Evolutionary conservation across 2,329 filamentous ascomycete species (phyloP).

Genomic region (Didymella segeticola): DNA sequence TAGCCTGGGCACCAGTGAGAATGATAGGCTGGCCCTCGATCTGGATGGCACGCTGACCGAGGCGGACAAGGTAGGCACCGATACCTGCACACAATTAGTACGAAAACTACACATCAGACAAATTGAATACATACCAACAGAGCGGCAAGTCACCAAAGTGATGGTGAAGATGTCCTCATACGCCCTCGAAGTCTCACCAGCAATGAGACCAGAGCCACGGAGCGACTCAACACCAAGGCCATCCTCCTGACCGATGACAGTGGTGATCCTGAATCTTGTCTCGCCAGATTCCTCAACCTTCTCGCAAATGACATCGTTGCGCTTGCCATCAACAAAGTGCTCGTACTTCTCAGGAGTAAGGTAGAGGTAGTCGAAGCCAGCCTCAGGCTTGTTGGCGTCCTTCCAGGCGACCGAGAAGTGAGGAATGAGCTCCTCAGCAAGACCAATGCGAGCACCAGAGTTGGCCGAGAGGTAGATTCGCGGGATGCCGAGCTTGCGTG

Average conservation of each 20-base stretch:
- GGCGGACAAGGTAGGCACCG: conserved; percentile 96
- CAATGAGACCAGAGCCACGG: conserved; percentile 96
- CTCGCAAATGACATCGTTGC: conserved; percentile 84
- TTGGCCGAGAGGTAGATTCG: conserved; percentile 98
- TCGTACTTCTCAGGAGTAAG: conserved; percentile 85
- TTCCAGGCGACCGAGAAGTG: conserved; percentile 99
- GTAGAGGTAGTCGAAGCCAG: conserved; percentile 97
- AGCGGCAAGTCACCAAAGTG: conserved; percentile 95
- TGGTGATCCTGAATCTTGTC: conserved; percentile 90
- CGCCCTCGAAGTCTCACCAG: conserved; percentile 92
- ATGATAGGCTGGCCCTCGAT: conserved; percentile 99
- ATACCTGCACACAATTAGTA: conserved; percentile 69
- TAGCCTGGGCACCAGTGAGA: conserved; percentile 92
- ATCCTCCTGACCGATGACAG: conserved; percentile 90
- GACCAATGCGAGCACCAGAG: conserved; percentile 95
- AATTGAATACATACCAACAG: conserved; percentile 70
- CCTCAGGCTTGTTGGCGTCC: conserved; percentile 77
- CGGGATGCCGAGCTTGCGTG: conserved; percentile 91
- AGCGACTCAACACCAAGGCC: conserved; percentile 97
- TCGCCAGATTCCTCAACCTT: conserved; percentile 85
- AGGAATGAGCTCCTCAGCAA: conserved; percentile 95
- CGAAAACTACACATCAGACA: no score
- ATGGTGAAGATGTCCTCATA: conserved; percentile 99
- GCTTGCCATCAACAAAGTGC: conserved; percentile 79
- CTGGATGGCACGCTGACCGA: conserved; percentile 97